A percentile compares a stretch with the other conserved stretches of the same genome.
These are phyloP conservation scores for Biscogniauxia marginata DNA, from an alignment of 2,329 filamentous ascomycete species.

Conservation along the genomic window DNA sequence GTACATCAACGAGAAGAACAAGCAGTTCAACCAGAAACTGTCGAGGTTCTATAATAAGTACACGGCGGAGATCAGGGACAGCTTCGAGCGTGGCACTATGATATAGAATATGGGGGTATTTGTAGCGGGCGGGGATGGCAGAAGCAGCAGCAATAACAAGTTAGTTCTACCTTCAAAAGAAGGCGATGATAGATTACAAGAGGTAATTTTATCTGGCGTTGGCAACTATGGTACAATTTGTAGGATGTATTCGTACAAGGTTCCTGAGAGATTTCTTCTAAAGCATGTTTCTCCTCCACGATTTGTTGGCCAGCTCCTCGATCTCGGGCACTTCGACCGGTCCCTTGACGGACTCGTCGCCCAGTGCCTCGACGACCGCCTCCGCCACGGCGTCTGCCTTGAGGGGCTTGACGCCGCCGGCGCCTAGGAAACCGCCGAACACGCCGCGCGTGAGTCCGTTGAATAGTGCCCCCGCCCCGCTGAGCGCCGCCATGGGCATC, in stretches of 20 bases:
- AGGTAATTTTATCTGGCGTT: constrained; percentile 14
- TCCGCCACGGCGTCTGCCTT: constrained; percentile 86
- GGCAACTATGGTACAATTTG: constrained; percentile 28
- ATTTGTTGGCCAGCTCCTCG: constrained; percentile 74
- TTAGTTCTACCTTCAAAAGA: background rate
- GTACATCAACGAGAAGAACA: constrained; percentile 99
- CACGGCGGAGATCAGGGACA: constrained; percentile 93
- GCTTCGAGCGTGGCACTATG: constrained; percentile 95
- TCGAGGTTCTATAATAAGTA: constrained; percentile 98
- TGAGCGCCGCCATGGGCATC: constrained; percentile 76
- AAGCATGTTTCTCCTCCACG: constrained; percentile 89
- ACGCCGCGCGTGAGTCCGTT: constrained; percentile 76
- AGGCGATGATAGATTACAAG: constrained; percentile 7
- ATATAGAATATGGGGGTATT: constrained; percentile 55
- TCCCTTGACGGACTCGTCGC: constrained; percentile 69
- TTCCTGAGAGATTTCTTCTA: constrained; percentile 36
- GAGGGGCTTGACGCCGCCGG: constrained; percentile 80
- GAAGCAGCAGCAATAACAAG: background rate
- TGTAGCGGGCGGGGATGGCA: background rate
- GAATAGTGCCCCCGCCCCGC: constrained; percentile 70
- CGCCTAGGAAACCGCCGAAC: constrained; percentile 74
- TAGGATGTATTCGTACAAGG: constrained; percentile 19
- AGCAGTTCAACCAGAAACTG: constrained; percentile 99
- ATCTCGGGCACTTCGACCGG: constrained; percentile 77
- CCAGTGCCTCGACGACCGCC: constrained; percentile 83